Base-by-base conservation (phyloP, 2,329 filamentous ascomycete genomes). In the Aspergillus ruber region DNA sequence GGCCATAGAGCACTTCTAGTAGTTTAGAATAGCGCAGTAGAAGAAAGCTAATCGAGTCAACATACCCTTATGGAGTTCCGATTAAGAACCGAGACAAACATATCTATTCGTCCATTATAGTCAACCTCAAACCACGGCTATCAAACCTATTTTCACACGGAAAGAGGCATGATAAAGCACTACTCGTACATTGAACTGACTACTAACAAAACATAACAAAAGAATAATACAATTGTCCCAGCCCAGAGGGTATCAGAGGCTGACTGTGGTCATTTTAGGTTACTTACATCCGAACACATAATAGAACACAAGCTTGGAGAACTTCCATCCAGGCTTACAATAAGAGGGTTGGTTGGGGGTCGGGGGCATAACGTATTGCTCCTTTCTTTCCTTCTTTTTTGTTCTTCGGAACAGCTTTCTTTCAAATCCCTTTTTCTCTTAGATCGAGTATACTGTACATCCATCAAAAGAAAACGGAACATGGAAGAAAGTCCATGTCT, bases 361-460 rank as follows among this genome's bases (percentile, higher is more conserved):
- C 25, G 51, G 51, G 42, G 52, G 52, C 36, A 39, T 39, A 39
- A 39, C 17, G 36, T 39, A 5, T 29, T 51, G 49, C 56, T 56
- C 55, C 47, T 50, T 38, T 47, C 40, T 43, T 41, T 36, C 20
- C 33, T 48, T 50, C n/a, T n/a, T 36, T 48, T 48, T 49, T 48
- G 6, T 36, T 36, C 17, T 39, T 20, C 20, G 39, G 29, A 49
- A 46, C 25, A 47, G 46, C 56, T 56, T 56, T 58, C 56, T 44
- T 52, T 47, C 27, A 54, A 59, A 55, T 59, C 55, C 58, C 56
- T 58, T 60, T 60, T 29, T 29, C 25, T 62, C 64, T 66, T 60
- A 64, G 63, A 64, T 63, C 62, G 64, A 62, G 21, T 21, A 60
- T 68, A 68, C 56, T 67, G 59, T 68, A 68, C 66, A 68, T 61